These are phyloP conservation scores for Geotrichum siamense DNA, from an alignment of 1,139 yeast genomes.

Conservation along the genomic window DNA sequence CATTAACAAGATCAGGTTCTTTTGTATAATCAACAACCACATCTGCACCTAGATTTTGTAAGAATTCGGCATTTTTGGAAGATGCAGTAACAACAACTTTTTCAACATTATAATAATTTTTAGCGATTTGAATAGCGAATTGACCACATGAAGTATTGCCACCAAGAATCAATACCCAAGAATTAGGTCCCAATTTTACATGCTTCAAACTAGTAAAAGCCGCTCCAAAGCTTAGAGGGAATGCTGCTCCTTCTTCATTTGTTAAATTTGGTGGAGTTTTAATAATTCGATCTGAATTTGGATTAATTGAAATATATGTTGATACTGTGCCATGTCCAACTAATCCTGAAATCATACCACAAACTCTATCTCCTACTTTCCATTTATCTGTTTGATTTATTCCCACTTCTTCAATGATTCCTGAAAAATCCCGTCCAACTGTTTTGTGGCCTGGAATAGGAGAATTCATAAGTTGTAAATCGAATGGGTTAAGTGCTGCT, in stretches of 20 bases:
- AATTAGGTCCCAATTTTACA: slow-evolving; percentile 28
- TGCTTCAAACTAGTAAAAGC: slow-evolving; percentile 43
- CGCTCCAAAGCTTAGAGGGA: slow-evolving; percentile 53
- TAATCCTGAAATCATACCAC: slow-evolving; percentile 45
- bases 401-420: slow-evolving; percentile 57
- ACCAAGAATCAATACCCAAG: slow-evolving; percentile 55
- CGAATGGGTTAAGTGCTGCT: slow-evolving; percentile 65
- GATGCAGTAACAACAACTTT: slow-evolving; percentile 41
- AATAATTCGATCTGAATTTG: slow-evolving; percentile 34
- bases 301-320: slow-evolving; percentile 44
- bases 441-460: slow-evolving; percentile 43
- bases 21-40: slow-evolving; percentile 46
- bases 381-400: slow-evolving; percentile 35
- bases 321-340: slow-evolving; percentile 47
- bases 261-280: slow-evolving; percentile 45
- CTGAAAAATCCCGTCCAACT: slow-evolving; percentile 64
- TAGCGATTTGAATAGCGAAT: slow-evolving; percentile 51
- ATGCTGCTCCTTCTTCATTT: slow-evolving; percentile 51
- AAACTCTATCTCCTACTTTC: slow-evolving; percentile 56
- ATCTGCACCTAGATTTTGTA: slow-evolving; percentile 47
- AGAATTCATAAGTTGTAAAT: slow-evolving; percentile 44
- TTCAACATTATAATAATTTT: slow-evolving; percentile 37
- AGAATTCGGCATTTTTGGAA: slow-evolving; percentile 36
- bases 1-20: slow-evolving; percentile 20
- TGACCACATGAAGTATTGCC: slow-evolving; percentile 71